Conservation (phyloP, 805 yeast species). For the Nakazawaea populi region DNA sequence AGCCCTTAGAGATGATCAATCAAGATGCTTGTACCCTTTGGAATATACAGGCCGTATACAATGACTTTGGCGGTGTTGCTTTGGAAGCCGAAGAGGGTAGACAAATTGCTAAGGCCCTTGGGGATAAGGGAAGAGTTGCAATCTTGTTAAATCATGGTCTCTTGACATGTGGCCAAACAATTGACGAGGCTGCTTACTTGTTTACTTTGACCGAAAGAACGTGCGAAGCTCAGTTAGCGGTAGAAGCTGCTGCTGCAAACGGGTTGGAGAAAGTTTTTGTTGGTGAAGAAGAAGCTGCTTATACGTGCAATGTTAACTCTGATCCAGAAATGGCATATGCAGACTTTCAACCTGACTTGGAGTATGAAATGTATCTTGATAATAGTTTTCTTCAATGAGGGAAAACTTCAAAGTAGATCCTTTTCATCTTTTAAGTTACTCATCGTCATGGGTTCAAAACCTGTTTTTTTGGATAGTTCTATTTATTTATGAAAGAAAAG, state of each 20-base stretch:
- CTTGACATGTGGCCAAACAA: constrained; percentile 62
- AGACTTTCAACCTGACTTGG: constrained; percentile 70
- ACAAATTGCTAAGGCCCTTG: constrained; percentile 55
- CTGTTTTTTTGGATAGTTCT: too few species aligned
- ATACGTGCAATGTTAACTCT: constrained; percentile 51
- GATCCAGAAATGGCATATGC: constrained; percentile 67
- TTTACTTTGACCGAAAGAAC: constrained; percentile 57
- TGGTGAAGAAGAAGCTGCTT: constrained; percentile 60
- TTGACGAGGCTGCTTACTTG: constrained; percentile 69
- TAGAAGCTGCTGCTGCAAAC: constrained; percentile 47
- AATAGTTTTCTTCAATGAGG: not conserved
- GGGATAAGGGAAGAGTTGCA: constrained; percentile 45
- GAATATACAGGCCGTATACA: constrained; percentile 59
- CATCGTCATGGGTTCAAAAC: too few species aligned
- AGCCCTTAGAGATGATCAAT: constrained; percentile 69
- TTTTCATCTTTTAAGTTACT: too few species aligned
- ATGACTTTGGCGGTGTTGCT: constrained; percentile 76
- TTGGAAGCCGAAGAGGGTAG: constrained; percentile 58
- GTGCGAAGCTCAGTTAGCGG: constrained; percentile 62
- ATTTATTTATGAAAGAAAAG: too few species aligned
- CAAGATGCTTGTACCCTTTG: constrained; percentile 72
- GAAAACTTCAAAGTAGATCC: too few species aligned
- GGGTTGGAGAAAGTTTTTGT: constrained; percentile 35
- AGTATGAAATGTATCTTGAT: constrained; percentile 32
- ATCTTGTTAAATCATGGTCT: constrained; percentile 72